Evolutionary conservation across 1,139 yeast species (phyloP).

Genomic region (Pichia inconspicua): DNA sequence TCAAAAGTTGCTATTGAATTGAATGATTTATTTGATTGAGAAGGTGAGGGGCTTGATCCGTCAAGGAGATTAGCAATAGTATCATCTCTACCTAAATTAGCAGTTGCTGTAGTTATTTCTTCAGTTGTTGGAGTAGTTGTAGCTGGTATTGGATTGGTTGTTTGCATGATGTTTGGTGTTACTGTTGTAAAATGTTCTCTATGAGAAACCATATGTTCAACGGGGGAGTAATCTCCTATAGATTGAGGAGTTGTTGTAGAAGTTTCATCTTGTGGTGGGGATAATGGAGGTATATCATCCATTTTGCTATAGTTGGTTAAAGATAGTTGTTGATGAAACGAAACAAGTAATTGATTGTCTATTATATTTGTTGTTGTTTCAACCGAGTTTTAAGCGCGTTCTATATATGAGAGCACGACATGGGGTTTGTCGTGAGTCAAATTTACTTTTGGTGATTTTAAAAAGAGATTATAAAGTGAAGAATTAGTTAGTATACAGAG

Average conservation of each 20-base stretch:
- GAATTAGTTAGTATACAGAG: too few species aligned
- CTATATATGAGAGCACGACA: too few species aligned
- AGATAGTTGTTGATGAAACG: too few species aligned
- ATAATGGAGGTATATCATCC: background rate
- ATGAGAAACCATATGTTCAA: slow-evolving; percentile 8
- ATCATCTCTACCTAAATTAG: background rate
- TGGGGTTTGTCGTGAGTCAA: too few species aligned
- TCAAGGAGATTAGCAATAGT: background rate
- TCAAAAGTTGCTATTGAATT: slow-evolving; percentile 14
- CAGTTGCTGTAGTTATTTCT: background rate
- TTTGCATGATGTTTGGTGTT: background rate
- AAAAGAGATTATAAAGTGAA: too few species aligned
- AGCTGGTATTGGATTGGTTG: too few species aligned
- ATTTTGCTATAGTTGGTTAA: background rate
- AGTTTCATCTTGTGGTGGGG: background rate
- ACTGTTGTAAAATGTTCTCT: background rate
- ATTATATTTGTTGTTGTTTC: too few species aligned
- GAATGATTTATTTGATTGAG: background rate
- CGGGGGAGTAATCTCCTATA: slow-evolving; percentile 9
- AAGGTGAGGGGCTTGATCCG: background rate
- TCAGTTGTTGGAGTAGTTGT: background rate
- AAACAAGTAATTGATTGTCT: too few species aligned
- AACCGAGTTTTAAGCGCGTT: too few species aligned
- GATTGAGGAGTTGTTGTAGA: slow-evolving; percentile 8
- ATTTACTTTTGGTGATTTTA: too few species aligned